Evolutionary conservation across 1,284 basidiomycete genomes (phyloP), one percentile per base, ranked within the genome.

Genomic region (Pascua sp.): DNA sequence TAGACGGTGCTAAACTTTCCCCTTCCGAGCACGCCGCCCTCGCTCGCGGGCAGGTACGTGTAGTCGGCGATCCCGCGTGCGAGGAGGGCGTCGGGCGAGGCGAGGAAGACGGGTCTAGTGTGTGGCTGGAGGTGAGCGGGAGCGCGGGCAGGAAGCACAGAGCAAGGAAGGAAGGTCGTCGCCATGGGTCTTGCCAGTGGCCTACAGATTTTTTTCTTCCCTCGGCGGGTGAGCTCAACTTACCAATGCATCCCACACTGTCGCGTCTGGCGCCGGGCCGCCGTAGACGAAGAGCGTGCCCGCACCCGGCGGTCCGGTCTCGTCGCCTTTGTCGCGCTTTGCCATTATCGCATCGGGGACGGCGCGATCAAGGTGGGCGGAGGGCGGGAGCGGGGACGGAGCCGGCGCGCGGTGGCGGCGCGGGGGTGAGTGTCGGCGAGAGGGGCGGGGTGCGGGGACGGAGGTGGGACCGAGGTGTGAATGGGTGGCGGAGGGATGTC

Each of bases 1-100:
- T 79, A 77, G 1, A 81, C 80, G 10, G 77, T 74, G 51, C 70
- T 73, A 60, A 81, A 81, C 65, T 81, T 81, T 39, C 80, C 80
- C 41, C 69, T 68, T 7, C 80, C 80, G 8, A 81, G 65, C 15
- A 72, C 60, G n/a, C 70, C 70, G n/a, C 70, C 71, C 5, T 57
- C 61, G 9, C 47, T 46, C 9, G 39, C 64, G 9, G 64, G 67
- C 1, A 73, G 32, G 57, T 75, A 78, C 2, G 75, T 73, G 61
- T 80, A 80, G 51, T 79, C 78, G 18, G 65, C 75, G 43, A 80
- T 77, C 2, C 79, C 79, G 18, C 63, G 51, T 10, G 61, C 59
- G 5, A 80, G 69, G n/a, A 79, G 65, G 17, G 56, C 56, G 60
- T 79, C 77, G 4, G 73, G 70, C 11, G 72, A 72, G 10, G 59